These are phyloP conservation scores for Cokeromyces recurvatus DNA, from an alignment of 371 early-diverging fungal genomes.

Conservation along the genomic window DNA sequence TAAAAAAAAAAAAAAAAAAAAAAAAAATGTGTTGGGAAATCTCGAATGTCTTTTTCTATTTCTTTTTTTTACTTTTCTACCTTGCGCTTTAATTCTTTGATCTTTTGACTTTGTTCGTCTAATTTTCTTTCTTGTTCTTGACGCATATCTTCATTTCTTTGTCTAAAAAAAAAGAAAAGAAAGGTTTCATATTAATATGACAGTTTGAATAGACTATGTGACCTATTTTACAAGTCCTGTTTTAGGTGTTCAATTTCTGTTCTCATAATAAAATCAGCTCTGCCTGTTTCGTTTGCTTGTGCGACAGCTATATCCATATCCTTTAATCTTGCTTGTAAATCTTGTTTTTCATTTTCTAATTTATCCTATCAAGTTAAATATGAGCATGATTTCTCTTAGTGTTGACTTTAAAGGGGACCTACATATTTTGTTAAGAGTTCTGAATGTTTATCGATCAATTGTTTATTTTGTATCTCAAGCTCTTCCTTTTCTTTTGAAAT, in stretches of 20 bases:
- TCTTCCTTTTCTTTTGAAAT: slow-evolving; percentile 50
- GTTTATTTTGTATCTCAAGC: slow-evolving; percentile 51
- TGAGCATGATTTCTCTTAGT: too few species aligned
- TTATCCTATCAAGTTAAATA: slow-evolving; percentile 52
- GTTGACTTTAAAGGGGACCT: slow-evolving; percentile 21
- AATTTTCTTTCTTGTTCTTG: slow-evolving; percentile 68
- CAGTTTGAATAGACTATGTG: too few species aligned
- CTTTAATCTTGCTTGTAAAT: slow-evolving; percentile 57
- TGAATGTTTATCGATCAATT: slow-evolving; percentile 54
- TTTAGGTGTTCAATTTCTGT: slow-evolving; percentile 86
- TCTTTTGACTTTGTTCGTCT: slow-evolving; percentile 51
- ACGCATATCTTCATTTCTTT: slow-evolving; percentile 72
- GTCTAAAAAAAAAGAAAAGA: slow-evolving; percentile 28
- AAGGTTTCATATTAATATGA: too few species aligned
- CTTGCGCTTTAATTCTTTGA: slow-evolving; percentile 65
- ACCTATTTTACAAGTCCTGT: slow-evolving; percentile 76
- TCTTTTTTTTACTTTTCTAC: slow-evolving; percentile 19
- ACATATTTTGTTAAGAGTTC: slow-evolving; percentile 59
- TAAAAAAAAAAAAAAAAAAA: slow-evolving; percentile 13
- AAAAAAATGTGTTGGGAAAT: not conserved
- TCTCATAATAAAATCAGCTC: slow-evolving; percentile 77
- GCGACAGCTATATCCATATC: slow-evolving; percentile 69
- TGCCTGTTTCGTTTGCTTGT: slow-evolving; percentile 72
- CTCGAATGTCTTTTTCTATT: too few species aligned
- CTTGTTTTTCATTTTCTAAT: slow-evolving; percentile 57